Evolutionary conservation across 352 stramenopile genomes (phyloP), one percentile per base, ranked within the genome.

Genomic region (Globisporangium orthogonon): DNA sequence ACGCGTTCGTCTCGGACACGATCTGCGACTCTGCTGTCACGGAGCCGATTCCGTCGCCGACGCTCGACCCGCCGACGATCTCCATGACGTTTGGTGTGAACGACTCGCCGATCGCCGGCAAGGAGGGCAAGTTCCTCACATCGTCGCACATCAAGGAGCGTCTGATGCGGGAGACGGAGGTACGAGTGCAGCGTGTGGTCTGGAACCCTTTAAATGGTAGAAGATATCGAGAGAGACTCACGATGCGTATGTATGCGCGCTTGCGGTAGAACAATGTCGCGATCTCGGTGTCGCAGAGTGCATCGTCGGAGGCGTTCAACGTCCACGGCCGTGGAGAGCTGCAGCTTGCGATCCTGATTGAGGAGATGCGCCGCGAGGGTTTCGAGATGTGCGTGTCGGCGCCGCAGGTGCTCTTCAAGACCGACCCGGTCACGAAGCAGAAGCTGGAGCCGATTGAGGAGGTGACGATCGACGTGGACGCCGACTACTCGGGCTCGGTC

Each of bases 1-100:
- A 96, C 86, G 73, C 76, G 37, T 78, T 90, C 57, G 89, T 97
- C 47, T 95, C 87, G 35, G 87, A 97, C 73, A 97, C 91, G 33
- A 86, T 97, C 28, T 86, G 83, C 56, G 77, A 92, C 63, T 64
- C 76, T 0, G 63, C 63, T 13, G 83, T 93, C 40, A 75, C 72
- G 39, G 64, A 87, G 48, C 85, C 95, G n/a, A 91, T 99, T 58
- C 73, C 87, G 39, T 98, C 96, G 45, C 94, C 94, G 48, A 89
- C 96, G 49, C 75, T 99, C 31, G 90, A 97, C 53, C 97, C 97
- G 49, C 96, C 97, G 7, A 99, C 96, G n/a, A 91, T 99, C 54
- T 96, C 86, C 28, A 99, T 99, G 91, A 97, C 97, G 49, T 99
- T 99, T 76, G 86, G 94, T 47, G 94, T 98, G 10, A 99, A 99